Conservation (phyloP, 75 land plant genomes). For the Picea glauca region DNA sequence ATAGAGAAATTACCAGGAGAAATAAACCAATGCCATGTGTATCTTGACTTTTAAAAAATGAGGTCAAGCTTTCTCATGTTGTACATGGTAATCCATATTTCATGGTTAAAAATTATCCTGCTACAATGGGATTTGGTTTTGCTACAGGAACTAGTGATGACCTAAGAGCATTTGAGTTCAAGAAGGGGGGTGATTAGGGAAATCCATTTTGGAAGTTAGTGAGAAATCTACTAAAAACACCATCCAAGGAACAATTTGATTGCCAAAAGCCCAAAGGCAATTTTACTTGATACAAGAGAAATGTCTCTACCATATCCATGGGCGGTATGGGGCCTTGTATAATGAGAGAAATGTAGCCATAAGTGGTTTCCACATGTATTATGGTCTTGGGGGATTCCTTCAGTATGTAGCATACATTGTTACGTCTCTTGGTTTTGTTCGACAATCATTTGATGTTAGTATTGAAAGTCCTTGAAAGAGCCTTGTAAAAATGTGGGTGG, state of each 20-base stretch:
- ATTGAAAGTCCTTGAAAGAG: constrained; percentile 11
- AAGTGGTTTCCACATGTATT: constrained; percentile 82
- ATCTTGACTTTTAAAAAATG: constrained; percentile 67
- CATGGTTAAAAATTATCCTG: constrained; percentile 77
- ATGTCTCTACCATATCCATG: constrained; percentile 86
- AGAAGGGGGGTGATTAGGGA: constrained; percentile 90
- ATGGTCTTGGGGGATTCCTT: constrained; percentile 77
- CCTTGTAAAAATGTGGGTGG: no score
- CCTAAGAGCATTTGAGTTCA: constrained; percentile 95
- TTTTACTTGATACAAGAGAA: constrained; percentile 95
- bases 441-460: constrained; percentile 69
- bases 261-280: constrained; percentile 91
- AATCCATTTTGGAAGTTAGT: constrained; percentile 92
- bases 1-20: constrained; percentile 61
- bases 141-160: constrained; percentile 99
- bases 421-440: constrained; percentile 73
- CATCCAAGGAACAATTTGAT: constrained; percentile 59
- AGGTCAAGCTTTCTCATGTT: constrained; percentile 49
- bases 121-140: constrained; percentile 95
- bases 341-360: constrained; percentile 66
- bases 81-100: constrained; percentile 15
- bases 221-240: constrained; percentile 66
- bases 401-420: constrained; percentile 67
- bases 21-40: constrained; percentile 66
- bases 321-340: constrained; percentile 84